These are phyloP conservation scores for Loxodes magnus DNA, from an alignment of 73 alveolate species.

Conservation along the genomic window DNA sequence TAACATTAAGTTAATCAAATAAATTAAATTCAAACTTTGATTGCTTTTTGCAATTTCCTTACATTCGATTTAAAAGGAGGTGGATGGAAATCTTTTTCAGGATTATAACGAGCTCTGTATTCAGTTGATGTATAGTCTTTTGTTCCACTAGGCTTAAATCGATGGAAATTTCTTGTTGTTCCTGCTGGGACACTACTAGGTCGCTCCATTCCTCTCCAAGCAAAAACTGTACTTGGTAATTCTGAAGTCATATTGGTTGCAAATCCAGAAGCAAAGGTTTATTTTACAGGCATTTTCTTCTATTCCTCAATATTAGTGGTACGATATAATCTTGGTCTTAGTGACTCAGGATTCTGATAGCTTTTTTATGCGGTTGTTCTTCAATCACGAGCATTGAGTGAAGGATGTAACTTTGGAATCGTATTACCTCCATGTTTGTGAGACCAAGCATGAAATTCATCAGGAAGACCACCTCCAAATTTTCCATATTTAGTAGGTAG, in stretches of 20 bases:
- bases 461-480: slow-evolving; percentile 14
- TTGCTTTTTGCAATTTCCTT: neutral
- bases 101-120: slow-evolving; percentile 25
- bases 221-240: no score
- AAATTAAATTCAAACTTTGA: no score
- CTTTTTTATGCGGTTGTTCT: neutral
- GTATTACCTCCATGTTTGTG: slow-evolving; percentile 10
- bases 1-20: no score
- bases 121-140: slow-evolving; percentile 18
- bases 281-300: slow-evolving; percentile 2
- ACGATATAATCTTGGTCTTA: slow-evolving; percentile 6
- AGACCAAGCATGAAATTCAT: slow-evolving; percentile 7
- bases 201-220: no score
- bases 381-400: neutral
- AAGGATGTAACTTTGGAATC: slow-evolving; percentile 12
- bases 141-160: no score
- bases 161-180: no score
- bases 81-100: slow-evolving; percentile 8
- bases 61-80: neutral
- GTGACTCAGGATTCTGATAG: neutral
- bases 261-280: slow-evolving; percentile 10
- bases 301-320: neutral
- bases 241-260: slow-evolving; percentile 5
- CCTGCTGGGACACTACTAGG: no score
- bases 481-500: neutral